Evolutionary conservation across 139 green algal species (phyloP), one percentile per base, ranked within the genome.

Genomic region (Chlorella sorokiniana): DNA sequence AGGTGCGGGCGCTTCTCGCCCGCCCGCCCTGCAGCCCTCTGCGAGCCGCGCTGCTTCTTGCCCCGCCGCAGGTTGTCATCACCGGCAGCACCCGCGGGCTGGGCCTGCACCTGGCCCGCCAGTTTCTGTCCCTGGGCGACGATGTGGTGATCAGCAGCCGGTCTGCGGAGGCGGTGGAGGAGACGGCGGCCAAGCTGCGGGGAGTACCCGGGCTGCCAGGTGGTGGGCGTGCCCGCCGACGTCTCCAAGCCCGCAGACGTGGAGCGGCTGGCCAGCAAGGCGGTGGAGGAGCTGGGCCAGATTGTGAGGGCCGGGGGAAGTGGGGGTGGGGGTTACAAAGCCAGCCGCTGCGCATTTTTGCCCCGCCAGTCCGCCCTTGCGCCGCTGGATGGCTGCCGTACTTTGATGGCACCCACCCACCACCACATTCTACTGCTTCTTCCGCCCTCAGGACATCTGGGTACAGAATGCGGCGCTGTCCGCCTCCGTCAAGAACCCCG

Each of bases 81-180:
- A 86, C 76, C 23, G 87, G 87, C 62, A 78, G 77, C 68, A 88
- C 44, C 4, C 82, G 76, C 4, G 90, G 90, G 8, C 68, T 94
- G 29, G 90, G 90, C 4, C 84, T 86, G 29, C 81, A 85, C n/a
- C 86, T 94, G 89, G 89, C 89, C 23, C 63, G 81, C 3, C 75
- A 91, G 76, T 94, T 94, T 51, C 83, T 94, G 38, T 33, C 37
- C 1, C 68, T 87, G n/a, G 91, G 90, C 6, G 90, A 94, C 56
- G 73, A 82, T 11, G 87, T 94, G 27, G 74, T 91, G 20, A 79
- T 94, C 0, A 88, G 78, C 44, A 84, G 85, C 20, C 80, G 91
- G 16, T 63, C 83, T 6, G 27, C 40, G 1, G 35, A 65, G 31
- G 70, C 85, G 6, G 63, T 91, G 42, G 29, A 76, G 69, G 74